Evolutionary conservation across 257 asterid species (phyloP).

Genomic region (Solanum chiquidenum): DNA sequence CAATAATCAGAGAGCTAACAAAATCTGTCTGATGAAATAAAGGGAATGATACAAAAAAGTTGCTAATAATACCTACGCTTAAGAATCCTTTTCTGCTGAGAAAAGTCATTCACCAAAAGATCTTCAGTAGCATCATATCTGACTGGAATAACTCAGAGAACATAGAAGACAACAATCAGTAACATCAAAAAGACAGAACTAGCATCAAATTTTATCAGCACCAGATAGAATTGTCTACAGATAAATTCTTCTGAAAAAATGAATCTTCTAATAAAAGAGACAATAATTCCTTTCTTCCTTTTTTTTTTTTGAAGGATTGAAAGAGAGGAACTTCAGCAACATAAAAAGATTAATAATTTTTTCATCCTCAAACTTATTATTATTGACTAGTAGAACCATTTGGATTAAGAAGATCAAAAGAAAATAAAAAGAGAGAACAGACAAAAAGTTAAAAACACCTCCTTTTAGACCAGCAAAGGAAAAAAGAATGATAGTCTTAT

Average conservation of each 20-base stretch:
- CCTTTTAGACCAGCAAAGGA: background rate
- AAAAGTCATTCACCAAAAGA: slow-evolving; percentile 44
- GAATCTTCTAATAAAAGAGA: background rate
- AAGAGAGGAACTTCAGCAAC: background rate
- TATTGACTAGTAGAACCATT: background rate
- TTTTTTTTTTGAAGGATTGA: background rate
- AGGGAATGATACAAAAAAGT: background rate
- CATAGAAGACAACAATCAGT: slow-evolving; percentile 10
- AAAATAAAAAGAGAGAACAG: background rate
- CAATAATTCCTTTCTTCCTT: background rate
- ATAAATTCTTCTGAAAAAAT: background rate
- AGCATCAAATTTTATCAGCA: background rate
- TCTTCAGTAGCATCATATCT: slow-evolving; percentile 73
- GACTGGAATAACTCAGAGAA: slow-evolving; percentile 42
- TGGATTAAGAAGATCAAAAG: background rate
- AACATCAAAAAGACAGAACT: background rate
- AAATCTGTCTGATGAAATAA: background rate
- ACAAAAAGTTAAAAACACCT: background rate
- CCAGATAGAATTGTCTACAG: background rate
- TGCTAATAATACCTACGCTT: slow-evolving; percentile 61
- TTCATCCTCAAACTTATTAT: background rate
- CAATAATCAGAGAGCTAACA: background rate
- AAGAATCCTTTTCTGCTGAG: slow-evolving; percentile 60
- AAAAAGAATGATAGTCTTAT: background rate
- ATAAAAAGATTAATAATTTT: background rate